Conservation (phyloP, 305 asterid species). For the Fraxinus angustifolia region DNA sequence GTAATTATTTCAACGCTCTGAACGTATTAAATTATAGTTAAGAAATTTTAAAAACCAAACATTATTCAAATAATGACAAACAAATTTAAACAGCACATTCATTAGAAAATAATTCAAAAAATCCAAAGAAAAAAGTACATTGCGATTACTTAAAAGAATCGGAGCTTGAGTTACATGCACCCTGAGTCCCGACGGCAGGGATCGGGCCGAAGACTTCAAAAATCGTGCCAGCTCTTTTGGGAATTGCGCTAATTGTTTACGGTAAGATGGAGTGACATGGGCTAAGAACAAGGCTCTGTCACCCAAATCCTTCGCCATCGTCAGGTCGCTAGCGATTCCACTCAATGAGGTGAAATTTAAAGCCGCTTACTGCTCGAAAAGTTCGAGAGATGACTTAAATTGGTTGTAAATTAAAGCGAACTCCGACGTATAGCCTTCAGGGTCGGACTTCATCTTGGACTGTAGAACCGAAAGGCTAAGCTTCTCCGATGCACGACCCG, state of each 20-base stretch:
- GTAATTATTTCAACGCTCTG: neutral
- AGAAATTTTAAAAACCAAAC: neutral
- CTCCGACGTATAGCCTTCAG: slow-evolving; percentile 75
- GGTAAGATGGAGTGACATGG: slow-evolving; percentile 72
- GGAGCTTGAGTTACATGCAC: slow-evolving; percentile 64
- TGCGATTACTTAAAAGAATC: slow-evolving; percentile 63
- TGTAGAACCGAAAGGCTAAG: slow-evolving; percentile 62
- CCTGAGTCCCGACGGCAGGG: slow-evolving; percentile 65
- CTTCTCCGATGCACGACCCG: slow-evolving; percentile 56
- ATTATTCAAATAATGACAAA: neutral
- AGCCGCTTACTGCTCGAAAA: slow-evolving; percentile 77
- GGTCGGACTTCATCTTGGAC: slow-evolving; percentile 78
- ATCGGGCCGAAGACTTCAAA: slow-evolving; percentile 53
- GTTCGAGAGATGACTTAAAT: slow-evolving; percentile 70
- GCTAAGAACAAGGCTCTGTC: slow-evolving; percentile 76
- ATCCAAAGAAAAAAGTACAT: slow-evolving; percentile 38
- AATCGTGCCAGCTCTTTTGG: slow-evolving; percentile 63
- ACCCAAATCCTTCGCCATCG: slow-evolving; percentile 69
- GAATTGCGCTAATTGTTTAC: slow-evolving; percentile 40
- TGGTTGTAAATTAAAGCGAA: slow-evolving; percentile 56
- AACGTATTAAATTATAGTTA: neutral
- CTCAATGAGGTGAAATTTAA: slow-evolving; percentile 71
- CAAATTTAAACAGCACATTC: neutral
- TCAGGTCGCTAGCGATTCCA: slow-evolving; percentile 56
- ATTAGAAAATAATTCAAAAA: neutral